These are phyloP conservation scores for Russula abietina DNA, from an alignment of 768 basidiomycete genomes.

Conservation along the genomic window DNA sequence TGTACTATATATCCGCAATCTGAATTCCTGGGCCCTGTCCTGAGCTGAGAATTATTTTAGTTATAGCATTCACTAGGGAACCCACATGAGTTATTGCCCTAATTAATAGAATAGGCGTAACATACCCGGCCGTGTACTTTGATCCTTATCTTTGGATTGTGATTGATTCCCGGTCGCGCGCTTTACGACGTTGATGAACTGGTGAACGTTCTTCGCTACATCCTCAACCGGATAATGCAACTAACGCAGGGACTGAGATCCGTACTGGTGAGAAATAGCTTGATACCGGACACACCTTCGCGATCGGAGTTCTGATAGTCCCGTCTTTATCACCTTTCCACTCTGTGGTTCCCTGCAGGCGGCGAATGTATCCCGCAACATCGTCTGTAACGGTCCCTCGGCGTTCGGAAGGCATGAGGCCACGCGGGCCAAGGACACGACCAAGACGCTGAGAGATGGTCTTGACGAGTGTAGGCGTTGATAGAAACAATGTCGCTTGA, in stretches of 20 bases:
- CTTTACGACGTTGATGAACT: slow-evolving; percentile 71
- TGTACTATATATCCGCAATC: slow-evolving; percentile 62
- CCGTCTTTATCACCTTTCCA: slow-evolving; percentile 92
- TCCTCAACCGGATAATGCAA: slow-evolving; percentile 70
- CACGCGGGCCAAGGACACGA: slow-evolving; percentile 75
- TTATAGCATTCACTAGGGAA: slow-evolving; percentile 61
- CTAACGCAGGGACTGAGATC: slow-evolving; percentile 35
- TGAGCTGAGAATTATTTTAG: slow-evolving; percentile 79
- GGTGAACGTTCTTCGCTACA: slow-evolving; percentile 69
- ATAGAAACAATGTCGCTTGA: slow-evolving; percentile 77
- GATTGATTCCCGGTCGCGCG: slow-evolving; percentile 63
- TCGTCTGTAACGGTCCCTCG: slow-evolving; percentile 93
- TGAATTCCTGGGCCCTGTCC: slow-evolving; percentile 86
- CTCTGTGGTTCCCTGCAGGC: slow-evolving; percentile 75
- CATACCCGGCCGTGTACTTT: slow-evolving; percentile 41
- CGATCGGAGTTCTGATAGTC: slow-evolving; percentile 77
- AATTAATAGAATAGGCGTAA: slow-evolving; percentile 3
- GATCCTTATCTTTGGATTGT: slow-evolving; percentile 42
- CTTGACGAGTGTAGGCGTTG: slow-evolving; percentile 71
- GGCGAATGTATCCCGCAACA: slow-evolving; percentile 71
- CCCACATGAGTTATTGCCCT: neutral
- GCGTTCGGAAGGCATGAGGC: slow-evolving; percentile 92
- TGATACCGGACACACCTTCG: slow-evolving; percentile 45
- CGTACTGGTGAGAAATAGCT: neutral
- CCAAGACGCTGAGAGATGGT: slow-evolving; percentile 76